These are phyloP conservation scores for Fistulifera pelliculosa DNA, from an alignment of 108 stramenopile species.

Conservation along the genomic window DNA sequence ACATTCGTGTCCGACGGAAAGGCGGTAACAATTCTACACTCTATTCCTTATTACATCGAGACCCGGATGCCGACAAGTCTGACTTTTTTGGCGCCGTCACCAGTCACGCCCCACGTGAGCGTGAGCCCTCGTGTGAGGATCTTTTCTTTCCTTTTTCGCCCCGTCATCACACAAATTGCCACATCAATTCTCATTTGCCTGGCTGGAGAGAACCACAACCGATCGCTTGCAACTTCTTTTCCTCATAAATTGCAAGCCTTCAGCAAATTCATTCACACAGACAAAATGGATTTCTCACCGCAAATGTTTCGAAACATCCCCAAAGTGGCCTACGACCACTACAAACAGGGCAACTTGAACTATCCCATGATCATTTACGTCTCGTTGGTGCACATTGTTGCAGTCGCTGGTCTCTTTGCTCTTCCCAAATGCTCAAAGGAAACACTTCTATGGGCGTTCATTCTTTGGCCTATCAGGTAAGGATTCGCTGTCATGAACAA, in stretches of 20 bases:
- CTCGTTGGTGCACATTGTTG: conserved; percentile 81
- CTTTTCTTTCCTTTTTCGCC: too few relatives aligned
- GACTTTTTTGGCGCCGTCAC: too few relatives aligned
- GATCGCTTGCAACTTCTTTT: not conserved
- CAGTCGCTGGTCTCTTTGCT: conserved; percentile 61
- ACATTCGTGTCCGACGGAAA: too few relatives aligned
- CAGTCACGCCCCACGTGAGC: too few relatives aligned
- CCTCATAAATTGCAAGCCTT: conserved; percentile 1
- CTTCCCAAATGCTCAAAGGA: conserved; percentile 53
- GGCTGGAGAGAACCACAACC: too few relatives aligned
- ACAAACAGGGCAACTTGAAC: conserved; percentile 87
- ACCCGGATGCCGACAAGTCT: too few relatives aligned
- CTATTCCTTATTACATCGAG: too few relatives aligned
- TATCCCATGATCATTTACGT: conserved; percentile 98
- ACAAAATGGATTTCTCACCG: conserved; percentile 62
- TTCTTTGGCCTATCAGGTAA: conserved; percentile 95
- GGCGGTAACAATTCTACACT: too few relatives aligned
- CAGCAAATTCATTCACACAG: not conserved
- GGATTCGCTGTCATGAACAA: conserved; percentile 5
- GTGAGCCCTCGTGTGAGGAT: too few relatives aligned
- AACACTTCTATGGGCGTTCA: conserved; percentile 90
- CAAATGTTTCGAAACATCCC: conserved; percentile 76
- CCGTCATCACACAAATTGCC: too few relatives aligned
- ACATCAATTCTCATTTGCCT: too few relatives aligned
- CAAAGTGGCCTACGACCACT: conserved; percentile 69